phyloP scores from a whole-genome alignment of 164 flowering plant species.

The Liriodendron chinense region DNA sequence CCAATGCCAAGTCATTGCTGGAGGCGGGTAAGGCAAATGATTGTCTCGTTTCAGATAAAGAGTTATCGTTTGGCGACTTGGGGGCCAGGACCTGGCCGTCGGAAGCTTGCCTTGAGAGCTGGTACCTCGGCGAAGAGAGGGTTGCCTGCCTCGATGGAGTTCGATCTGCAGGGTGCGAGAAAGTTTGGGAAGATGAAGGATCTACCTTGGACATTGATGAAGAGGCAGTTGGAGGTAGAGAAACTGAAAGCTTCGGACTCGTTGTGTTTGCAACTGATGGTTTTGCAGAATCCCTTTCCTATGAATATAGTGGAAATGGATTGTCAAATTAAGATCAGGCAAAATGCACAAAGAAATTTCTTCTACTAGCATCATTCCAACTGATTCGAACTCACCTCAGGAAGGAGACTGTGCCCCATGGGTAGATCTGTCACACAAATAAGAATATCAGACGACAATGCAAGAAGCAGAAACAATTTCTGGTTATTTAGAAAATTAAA shows the following conservation, averaged over 20 bases:
- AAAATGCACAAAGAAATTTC: neutral
- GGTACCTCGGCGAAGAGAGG: constrained; percentile 58
- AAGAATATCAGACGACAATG: constrained; percentile 17
- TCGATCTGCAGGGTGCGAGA: constrained; percentile 30
- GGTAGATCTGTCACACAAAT: constrained; percentile 41
- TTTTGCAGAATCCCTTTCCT: constrained; percentile 48
- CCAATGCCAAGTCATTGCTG: constrained; percentile 50
- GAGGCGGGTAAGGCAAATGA: constrained; percentile 47
- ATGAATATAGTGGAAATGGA: constrained; percentile 5
- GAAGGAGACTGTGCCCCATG: constrained; percentile 31
- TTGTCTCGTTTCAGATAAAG: constrained; percentile 64
- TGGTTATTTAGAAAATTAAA: neutral
- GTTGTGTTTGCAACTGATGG: constrained; percentile 41
- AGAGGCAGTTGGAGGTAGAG: constrained; percentile 50
- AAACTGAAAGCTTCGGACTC: constrained; percentile 39
- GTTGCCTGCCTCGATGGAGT: constrained; percentile 54
- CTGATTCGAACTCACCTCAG: constrained; percentile 42
- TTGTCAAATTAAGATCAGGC: neutral
- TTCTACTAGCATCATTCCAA: constrained; percentile 7
- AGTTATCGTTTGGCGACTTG: constrained; percentile 54
- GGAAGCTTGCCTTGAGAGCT: constrained; percentile 56
- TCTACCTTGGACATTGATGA: constrained; percentile 32
- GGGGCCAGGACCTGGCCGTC: constrained; percentile 49
- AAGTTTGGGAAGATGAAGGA: constrained; percentile 32
- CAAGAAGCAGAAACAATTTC: neutral